Base-by-base conservation (phyloP, 768 basidiomycete species). In the Auriscalpium vulgare region DNA sequence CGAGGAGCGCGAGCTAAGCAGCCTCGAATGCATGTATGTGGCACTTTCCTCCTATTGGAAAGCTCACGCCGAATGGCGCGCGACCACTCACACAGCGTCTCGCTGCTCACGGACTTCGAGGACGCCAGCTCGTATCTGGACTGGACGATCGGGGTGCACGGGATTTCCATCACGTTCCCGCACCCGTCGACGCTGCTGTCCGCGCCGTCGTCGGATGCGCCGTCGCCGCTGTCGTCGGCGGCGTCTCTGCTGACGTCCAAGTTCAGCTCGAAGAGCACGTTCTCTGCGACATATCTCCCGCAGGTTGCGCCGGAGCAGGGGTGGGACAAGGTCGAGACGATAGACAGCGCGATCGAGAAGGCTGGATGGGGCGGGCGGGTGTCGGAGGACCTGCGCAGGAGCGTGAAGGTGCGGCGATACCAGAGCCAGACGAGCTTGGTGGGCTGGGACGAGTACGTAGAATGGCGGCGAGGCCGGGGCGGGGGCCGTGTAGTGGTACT, bases 71-170 rank as follows among this genome's bases (percentile, higher is more conserved):
- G 16, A 44, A 49, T 35, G 47, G 16, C 51, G 54, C 50, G 36
- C 50, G 52, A 51, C 53, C 50, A 54, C 53, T 55, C 35, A 37
- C 50, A 16, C 68, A 95, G 95, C 56, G 77, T 98, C 57, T 97
- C 95, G 47, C 79, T 99, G 63, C 80, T 99, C 60, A 97, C 95
- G 13, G 81, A 97, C 67, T 97, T 97, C 69, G 91, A 94, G 74
- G 79, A 87, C 64, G 90, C 84, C 50, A 67, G 76, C 34, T 82
- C 85, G 37, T 95, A 95, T 66, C 82, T 97, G 54, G 93, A 94
- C 73, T 99, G 95, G 95, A 87, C 83, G 3, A 70, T 95, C 64
- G 95, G 94, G 53, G 79, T 81, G 1, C 97, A 99, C 72, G 97
- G 97, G 49, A 93, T 98, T 67, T 79, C 87, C 66, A 86, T 99